Conservation (phyloP, 2,329 filamentous ascomycete genomes). For the Massarina eburnea region DNA sequence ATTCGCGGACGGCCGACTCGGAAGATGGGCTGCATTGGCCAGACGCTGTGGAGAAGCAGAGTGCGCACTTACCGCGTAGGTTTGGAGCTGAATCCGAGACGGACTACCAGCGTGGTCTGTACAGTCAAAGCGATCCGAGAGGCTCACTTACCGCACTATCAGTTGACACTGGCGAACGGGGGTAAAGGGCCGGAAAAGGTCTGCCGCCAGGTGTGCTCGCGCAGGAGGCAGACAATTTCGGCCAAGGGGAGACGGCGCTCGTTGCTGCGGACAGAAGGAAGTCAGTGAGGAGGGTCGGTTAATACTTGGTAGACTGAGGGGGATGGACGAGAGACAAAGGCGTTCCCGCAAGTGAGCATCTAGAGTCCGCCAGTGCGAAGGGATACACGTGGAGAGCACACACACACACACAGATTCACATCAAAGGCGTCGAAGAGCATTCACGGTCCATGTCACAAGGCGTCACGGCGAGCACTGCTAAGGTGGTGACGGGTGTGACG, state of each 20-base stretch:
- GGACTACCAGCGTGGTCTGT: conserved; percentile 6
- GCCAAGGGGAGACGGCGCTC: conserved; percentile 39
- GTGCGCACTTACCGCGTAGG: conserved; percentile 35
- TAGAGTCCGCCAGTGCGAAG: too few relatives aligned
- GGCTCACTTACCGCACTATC: conserved; percentile 27
- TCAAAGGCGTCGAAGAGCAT: too few relatives aligned
- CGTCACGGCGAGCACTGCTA: too few relatives aligned
- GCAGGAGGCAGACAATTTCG: conserved; percentile 30
- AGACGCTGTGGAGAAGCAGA: conserved; percentile 17
- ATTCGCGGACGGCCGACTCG: conserved; percentile 34
- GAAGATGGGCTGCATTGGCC: conserved; percentile 34
- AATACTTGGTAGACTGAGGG: not conserved
- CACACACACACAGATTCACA: too few relatives aligned
- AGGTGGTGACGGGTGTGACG: too few relatives aligned
- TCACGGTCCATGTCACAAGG: too few relatives aligned
- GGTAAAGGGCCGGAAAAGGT: conserved; percentile 31
- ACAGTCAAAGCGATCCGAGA: conserved; percentile 24
- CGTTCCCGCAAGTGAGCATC: too few relatives aligned
- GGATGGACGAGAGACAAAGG: too few relatives aligned
- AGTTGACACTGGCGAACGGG: conserved; percentile 16
- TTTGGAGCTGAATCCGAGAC: conserved; percentile 13
- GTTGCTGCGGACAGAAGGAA: conserved; percentile 43
- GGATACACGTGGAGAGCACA: too few relatives aligned
- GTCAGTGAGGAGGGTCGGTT: conserved; percentile 6
- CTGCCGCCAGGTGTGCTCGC: conserved; percentile 19